Conservation (phyloP, 768 basidiomycete genomes). For the Phylloporus scabripes region DNA sequence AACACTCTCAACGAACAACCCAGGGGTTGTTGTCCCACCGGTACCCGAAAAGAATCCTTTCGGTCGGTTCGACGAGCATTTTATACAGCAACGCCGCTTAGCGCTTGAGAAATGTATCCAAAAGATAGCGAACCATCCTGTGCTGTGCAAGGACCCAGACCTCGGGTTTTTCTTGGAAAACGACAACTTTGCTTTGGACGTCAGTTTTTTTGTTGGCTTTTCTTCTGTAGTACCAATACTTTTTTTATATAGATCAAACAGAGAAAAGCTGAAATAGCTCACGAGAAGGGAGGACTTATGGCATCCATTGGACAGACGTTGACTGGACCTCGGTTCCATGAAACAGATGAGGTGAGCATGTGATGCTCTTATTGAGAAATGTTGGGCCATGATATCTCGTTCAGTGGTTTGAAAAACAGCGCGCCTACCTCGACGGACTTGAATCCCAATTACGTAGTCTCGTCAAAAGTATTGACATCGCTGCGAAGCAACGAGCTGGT, state of each 20-base stretch:
- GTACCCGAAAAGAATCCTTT: slow-evolving; percentile 94
- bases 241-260: slow-evolving; percentile 76
- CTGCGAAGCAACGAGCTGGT: slow-evolving; percentile 77
- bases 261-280: slow-evolving; percentile 67
- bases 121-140: slow-evolving; percentile 90
- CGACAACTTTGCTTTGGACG: slow-evolving; percentile 87
- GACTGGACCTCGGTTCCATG: slow-evolving; percentile 76
- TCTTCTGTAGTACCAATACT: neutral
- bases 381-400: slow-evolving; percentile 1
- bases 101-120: slow-evolving; percentile 88
- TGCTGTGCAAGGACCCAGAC: slow-evolving; percentile 83
- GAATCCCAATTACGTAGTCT: slow-evolving; percentile 85
- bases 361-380: neutral
- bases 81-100: slow-evolving; percentile 78
- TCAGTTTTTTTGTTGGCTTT: slow-evolving; percentile 35
- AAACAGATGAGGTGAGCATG: slow-evolving; percentile 71
- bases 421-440: slow-evolving; percentile 77
- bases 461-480: slow-evolving; percentile 79
- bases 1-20: slow-evolving; percentile 82
- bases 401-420: slow-evolving; percentile 94
- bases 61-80: slow-evolving; percentile 88
- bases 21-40: slow-evolving; percentile 95
- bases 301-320: slow-evolving; percentile 77
- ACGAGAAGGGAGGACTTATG: slow-evolving; percentile 79
- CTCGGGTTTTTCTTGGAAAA: slow-evolving; percentile 88